Percentiles rank a stretch among this genome's conserved stretches.
Evolutionary conservation across 2,329 filamentous ascomycete species (phyloP).

Genomic region (Cercospora sp.): DNA sequence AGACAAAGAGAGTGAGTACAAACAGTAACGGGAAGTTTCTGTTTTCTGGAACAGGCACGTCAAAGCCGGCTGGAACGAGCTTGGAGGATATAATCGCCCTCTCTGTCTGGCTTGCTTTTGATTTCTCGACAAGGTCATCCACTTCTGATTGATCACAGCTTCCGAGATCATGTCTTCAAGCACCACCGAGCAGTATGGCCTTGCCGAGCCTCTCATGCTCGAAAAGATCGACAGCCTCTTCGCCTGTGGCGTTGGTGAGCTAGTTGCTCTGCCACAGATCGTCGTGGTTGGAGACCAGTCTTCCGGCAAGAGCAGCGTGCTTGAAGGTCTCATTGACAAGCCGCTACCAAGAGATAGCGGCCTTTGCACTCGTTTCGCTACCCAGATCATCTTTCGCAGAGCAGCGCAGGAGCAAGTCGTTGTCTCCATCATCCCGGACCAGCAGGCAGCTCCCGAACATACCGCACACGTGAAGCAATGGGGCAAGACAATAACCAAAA

Average conservation of each 20-base stretch:
- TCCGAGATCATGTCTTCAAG: background rate
- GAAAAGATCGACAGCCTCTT: conserved; percentile 57
- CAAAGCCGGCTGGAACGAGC: background rate
- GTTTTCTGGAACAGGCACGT: background rate
- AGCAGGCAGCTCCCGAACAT: conserved; percentile 9
- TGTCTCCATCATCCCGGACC: conserved; percentile 30
- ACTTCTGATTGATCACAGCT: background rate
- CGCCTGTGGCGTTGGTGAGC: conserved; percentile 46
- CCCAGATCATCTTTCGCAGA: conserved; percentile 34
- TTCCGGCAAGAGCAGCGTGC: conserved; percentile 62
- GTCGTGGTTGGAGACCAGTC: conserved; percentile 64
- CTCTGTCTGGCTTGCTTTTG: background rate
- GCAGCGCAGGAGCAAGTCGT: conserved; percentile 7
- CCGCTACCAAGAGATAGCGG: conserved; percentile 57
- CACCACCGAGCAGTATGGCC: background rate
- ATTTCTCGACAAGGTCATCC: background rate
- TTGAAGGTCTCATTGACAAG: conserved; percentile 60
- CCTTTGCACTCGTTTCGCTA: conserved; percentile 53
- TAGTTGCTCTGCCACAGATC: conserved; percentile 37
- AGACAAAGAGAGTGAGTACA: too few relatives aligned
- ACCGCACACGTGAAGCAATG: conserved; percentile 10
- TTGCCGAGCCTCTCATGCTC: conserved; percentile 42
- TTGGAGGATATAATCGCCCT: background rate
- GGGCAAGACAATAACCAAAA: conserved; percentile 9
- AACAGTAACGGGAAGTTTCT: too few relatives aligned